These are phyloP conservation scores for Fragilariopsis cylindrus DNA, from an alignment of 108 stramenopile genomes.

Conservation along the genomic window DNA sequence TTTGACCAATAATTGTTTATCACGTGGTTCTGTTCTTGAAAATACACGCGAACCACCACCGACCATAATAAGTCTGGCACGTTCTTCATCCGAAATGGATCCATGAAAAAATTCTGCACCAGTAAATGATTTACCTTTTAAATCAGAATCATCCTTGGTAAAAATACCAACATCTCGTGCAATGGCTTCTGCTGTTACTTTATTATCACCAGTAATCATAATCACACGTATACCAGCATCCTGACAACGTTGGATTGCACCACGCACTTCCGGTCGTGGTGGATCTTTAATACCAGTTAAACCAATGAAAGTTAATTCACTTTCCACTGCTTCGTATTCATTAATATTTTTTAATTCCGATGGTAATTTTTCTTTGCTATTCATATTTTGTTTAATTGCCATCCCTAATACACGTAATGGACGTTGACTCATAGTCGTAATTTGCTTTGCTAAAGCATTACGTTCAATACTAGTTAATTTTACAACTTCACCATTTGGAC, in stretches of 20 bases:
- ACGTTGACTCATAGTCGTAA: constrained; percentile 77
- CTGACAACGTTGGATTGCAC: constrained; percentile 85
- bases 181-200: constrained; percentile 77
- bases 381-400: constrained; percentile 51
- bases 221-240: constrained; percentile 89
- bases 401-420: constrained; percentile 93
- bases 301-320: constrained; percentile 86
- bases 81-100: constrained; percentile 12
- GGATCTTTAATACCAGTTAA: constrained; percentile 95
- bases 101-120: constrained; percentile 11
- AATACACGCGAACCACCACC: constrained; percentile 16
- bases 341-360: constrained; percentile 67
- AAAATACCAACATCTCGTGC: constrained; percentile 24
- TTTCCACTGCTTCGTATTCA: constrained; percentile 39
- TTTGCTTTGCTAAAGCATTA: constrained; percentile 59
- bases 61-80: neutral
- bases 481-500: neutral
- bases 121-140: constrained; percentile 4
- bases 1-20: constrained; percentile 16
- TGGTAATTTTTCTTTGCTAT: constrained; percentile 46
- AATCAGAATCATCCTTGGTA: neutral
- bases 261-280: constrained; percentile 85
- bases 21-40: constrained; percentile 13
- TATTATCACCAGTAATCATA: constrained; percentile 98
- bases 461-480: neutral